Percentiles rank a stretch among this genome's conserved stretches.
phyloP scores from a whole-genome alignment of 192 early-diverging fungal genomes.

The Spinellus fusiger region DNA sequence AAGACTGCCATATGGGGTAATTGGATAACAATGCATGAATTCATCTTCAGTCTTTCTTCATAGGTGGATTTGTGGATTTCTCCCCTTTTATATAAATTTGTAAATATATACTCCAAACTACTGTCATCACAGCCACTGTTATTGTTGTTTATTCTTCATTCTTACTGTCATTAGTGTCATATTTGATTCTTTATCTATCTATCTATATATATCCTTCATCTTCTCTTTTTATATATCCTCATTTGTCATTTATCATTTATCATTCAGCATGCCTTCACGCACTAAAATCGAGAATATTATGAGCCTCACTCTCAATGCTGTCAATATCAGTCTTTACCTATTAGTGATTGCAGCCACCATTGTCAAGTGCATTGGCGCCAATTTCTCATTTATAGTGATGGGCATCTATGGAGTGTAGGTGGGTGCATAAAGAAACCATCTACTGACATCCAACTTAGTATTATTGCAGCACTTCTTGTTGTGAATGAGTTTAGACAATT shows the following conservation, averaged over 20 bases:
- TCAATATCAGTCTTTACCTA: slow-evolving; percentile 22
- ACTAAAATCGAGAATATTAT: slow-evolving; percentile 21
- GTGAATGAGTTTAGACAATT: slow-evolving; percentile 45
- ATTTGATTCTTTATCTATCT: not conserved
- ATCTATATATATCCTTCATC: not conserved
- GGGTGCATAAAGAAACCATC: not conserved
- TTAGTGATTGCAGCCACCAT: slow-evolving; percentile 15
- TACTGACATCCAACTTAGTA: not conserved
- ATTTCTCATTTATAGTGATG: slow-evolving; percentile 23
- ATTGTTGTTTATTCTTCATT: no score
- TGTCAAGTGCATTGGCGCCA: slow-evolving; percentile 15
- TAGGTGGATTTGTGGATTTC: no score
- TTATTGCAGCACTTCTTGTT: slow-evolving; percentile 27
- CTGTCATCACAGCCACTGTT: no score
- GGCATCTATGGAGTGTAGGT: slow-evolving; percentile 26
- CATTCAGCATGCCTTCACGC: slow-evolving; percentile 16
- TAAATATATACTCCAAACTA: no score
- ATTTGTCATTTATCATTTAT: not conserved
- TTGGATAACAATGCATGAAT: not conserved
- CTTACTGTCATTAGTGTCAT: no score
- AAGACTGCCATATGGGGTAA: not conserved
- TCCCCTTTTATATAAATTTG: no score
- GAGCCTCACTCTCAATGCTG: slow-evolving; percentile 14
- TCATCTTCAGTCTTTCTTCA: not conserved
- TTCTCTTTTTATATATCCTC: not conserved